These are phyloP conservation scores for Lactarius vividus DNA, from an alignment of 768 basidiomycete species.

Conservation along the genomic window DNA sequence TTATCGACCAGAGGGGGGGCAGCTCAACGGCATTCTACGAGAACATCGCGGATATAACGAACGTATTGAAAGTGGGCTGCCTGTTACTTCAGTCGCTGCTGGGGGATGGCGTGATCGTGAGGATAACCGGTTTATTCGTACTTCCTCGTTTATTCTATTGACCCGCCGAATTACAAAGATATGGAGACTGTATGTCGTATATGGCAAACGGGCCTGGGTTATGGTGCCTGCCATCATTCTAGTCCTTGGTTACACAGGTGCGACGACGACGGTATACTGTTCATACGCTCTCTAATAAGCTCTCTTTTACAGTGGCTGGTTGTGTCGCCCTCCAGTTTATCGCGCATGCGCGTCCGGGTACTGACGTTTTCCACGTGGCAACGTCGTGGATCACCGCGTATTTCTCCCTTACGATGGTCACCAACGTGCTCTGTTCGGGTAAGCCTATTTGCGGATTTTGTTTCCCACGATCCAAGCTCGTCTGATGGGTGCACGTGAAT, in stretches of 20 bases:
- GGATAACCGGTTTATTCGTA: neutral
- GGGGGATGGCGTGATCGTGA: constrained; percentile 4
- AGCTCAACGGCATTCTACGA: neutral
- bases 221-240: neutral
- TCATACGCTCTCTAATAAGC: neutral
- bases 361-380: neutral
- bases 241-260: neutral
- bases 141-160: neutral
- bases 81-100: neutral
- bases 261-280: neutral
- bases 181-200: constrained; percentile 2
- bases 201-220: neutral
- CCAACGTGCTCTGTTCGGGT: constrained; percentile 7
- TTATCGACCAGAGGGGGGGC: neutral
- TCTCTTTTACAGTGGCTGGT: neutral
- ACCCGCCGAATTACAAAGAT: neutral
- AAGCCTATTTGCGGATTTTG: neutral
- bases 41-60: neutral
- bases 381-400: constrained; percentile 2
- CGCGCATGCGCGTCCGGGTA: neutral
- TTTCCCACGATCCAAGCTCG: neutral
- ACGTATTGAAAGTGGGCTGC: neutral
- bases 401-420: neutral
- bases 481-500: neutral
- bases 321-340: neutral